Conservation (phyloP, 768 basidiomycete species). For the Panaeolus papilionaceus region DNA sequence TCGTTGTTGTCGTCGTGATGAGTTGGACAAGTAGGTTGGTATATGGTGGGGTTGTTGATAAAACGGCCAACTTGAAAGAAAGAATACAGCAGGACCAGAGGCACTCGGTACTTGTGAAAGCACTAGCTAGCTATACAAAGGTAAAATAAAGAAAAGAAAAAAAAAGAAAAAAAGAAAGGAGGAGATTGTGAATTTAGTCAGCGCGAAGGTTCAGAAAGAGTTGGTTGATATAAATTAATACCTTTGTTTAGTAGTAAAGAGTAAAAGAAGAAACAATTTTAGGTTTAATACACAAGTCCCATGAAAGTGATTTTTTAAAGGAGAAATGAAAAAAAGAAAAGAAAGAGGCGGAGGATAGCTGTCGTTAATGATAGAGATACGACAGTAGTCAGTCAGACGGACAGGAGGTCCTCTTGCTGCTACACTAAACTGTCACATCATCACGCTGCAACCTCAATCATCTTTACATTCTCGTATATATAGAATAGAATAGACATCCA, state of each 20-base stretch:
- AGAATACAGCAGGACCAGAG: not conserved
- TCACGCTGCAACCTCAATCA: not conserved
- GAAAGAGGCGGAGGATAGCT: not conserved
- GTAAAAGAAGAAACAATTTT: not conserved
- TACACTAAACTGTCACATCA: not conserved
- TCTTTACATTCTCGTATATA: too few species aligned
- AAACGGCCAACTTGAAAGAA: not conserved
- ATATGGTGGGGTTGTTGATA: not conserved
- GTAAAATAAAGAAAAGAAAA: not conserved
- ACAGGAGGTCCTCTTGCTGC: not conserved
- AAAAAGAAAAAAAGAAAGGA: not conserved
- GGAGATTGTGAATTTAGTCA: not conserved
- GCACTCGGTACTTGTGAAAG: not conserved
- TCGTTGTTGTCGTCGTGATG: slow-evolving; percentile 1
- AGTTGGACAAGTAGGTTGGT: not conserved
- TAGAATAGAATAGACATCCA: too few species aligned
- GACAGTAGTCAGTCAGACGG: not conserved
- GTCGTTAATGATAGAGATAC: not conserved
- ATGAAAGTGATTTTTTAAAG: not conserved
- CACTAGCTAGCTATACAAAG: not conserved
- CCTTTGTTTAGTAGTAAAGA: not conserved
- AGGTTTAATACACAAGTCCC: slow-evolving; percentile 5
- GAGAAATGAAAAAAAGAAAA: not conserved
- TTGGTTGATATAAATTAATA: not conserved
- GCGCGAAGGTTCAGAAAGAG: not conserved